phyloP scores from a whole-genome alignment of 176 grass and related monocot genomes.

The Oryza officinalis region DNA sequence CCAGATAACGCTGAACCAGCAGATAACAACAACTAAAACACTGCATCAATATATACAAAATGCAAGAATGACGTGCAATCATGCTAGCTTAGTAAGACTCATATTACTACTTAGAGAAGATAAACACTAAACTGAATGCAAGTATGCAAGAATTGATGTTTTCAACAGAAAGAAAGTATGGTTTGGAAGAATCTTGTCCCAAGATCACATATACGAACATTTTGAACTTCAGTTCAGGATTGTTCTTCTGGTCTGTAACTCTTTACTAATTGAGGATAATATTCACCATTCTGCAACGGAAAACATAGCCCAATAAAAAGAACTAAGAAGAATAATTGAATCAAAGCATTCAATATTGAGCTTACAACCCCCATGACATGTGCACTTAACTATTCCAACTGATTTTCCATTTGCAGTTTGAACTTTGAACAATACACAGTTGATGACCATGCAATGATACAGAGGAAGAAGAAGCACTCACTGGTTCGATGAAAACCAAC shows the following conservation, averaged over 20 bases:
- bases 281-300: background rate
- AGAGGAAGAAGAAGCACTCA: conserved; percentile 16
- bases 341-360: background rate
- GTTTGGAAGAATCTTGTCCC: too few relatives aligned
- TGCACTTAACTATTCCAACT: background rate
- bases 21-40: background rate
- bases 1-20: background rate
- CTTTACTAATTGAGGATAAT: background rate
- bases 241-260: background rate
- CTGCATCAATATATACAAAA: background rate
- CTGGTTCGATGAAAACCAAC: background rate
- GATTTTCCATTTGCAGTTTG: background rate
- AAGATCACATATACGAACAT: too few relatives aligned
- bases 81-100: background rate
- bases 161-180: too few relatives aligned
- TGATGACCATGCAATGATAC: background rate
- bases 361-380: background rate
- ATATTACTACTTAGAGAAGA: background rate
- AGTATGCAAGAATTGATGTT: too few relatives aligned
- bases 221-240: too few relatives aligned
- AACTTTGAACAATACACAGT: background rate
- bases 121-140: background rate
- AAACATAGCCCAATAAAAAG: background rate
- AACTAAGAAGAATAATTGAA: background rate
- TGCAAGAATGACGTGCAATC: background rate